Evolutionary conservation across 306 rosid genomes (phyloP).

Genomic region (Cucurbita argyrosperma): DNA sequence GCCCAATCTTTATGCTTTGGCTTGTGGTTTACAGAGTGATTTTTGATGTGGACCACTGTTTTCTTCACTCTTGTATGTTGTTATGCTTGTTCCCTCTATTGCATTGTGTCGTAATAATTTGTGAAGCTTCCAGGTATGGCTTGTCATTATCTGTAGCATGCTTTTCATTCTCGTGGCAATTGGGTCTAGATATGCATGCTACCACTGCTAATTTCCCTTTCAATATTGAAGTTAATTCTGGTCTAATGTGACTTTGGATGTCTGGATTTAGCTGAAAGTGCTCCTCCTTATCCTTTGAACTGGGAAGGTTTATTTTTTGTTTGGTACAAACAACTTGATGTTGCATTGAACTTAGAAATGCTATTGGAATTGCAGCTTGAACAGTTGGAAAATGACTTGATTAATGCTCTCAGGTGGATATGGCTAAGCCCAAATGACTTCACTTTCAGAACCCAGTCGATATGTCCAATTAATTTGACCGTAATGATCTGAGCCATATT

Average conservation of each 20-base stretch:
- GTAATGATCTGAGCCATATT: constrained; percentile 18
- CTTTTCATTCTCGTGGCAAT: not conserved
- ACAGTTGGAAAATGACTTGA: constrained; percentile 18
- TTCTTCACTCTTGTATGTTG: not conserved
- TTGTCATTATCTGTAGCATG: not conserved
- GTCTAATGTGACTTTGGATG: not conserved
- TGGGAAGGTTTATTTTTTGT: not conserved
- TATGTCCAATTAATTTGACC: constrained; percentile 14
- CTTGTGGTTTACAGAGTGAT: not conserved
- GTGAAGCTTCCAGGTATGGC: not conserved
- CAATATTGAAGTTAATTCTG: not conserved
- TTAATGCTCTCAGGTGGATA: constrained; percentile 14
- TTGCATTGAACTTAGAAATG: not conserved
- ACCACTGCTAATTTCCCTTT: not conserved
- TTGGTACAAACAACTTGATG: not conserved
- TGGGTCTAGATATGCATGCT: not conserved
- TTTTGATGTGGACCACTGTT: not conserved
- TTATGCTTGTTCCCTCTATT: not conserved
- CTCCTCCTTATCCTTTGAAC: not conserved
- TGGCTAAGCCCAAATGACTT: constrained; percentile 16
- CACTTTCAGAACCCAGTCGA: constrained; percentile 26
- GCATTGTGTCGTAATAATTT: not conserved
- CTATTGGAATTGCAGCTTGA: not conserved
- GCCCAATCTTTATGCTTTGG: not conserved
- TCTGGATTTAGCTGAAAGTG: not conserved